Percentiles rank a stretch among this genome's conserved stretches.
phyloP scores from a whole-genome alignment of 805 yeast genomes.

The Candida bentonensis region DNA sequence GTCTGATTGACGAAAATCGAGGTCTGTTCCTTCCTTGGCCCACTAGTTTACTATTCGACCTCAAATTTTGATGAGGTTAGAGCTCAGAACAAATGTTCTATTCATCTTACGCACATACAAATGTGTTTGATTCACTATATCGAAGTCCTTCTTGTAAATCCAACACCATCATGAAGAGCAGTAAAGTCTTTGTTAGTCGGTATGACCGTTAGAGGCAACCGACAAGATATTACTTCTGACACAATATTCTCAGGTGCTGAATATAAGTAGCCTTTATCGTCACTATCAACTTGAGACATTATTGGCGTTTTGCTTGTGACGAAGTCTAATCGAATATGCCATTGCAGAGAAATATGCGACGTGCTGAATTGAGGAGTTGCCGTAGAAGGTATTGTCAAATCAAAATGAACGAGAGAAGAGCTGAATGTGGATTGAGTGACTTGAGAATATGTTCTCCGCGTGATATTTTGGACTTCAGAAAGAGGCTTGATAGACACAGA shows the following conservation, averaged over 20 bases:
- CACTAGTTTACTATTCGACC: too few relatives aligned
- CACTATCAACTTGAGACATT: neutral
- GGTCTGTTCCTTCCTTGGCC: too few relatives aligned
- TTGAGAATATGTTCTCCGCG: neutral
- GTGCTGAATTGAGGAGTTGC: neutral
- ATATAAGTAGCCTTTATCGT: neutral
- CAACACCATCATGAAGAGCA: neutral
- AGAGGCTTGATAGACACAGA: conserved; percentile 12
- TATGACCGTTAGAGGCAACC: neutral
- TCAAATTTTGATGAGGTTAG: too few relatives aligned
- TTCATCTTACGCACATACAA: too few relatives aligned
- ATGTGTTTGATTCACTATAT: too few relatives aligned
- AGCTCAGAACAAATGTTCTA: too few relatives aligned
- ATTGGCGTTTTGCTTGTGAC: neutral
- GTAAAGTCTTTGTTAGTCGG: conserved; percentile 1
- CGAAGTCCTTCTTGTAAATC: neutral
- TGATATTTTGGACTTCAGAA: neutral
- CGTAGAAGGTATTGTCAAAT: neutral
- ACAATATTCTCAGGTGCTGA: neutral
- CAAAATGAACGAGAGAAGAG: neutral
- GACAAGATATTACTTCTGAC: neutral
- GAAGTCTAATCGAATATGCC: neutral
- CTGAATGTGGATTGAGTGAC: neutral
- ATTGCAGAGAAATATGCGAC: neutral
- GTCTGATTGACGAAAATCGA: too few relatives aligned